Evolutionary conservation across 768 basidiomycete species (phyloP), one percentile per base, ranked within the genome.

Genomic region (Pisolithus albus): DNA sequence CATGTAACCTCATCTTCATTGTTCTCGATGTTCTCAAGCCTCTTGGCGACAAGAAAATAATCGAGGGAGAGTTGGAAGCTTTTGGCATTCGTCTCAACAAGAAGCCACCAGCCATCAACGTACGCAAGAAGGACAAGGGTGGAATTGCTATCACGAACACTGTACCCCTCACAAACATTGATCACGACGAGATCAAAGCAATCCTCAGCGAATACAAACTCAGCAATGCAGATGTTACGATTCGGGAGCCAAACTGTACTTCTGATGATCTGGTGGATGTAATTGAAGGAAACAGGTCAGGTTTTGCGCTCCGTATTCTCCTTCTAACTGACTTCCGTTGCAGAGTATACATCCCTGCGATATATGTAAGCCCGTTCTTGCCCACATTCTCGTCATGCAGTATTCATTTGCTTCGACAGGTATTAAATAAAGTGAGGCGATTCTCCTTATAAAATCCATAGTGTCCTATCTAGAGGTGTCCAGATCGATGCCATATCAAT

Each of bases 1-100:
- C 96, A 38, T 98, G 96, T 68, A 92, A 97, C 68, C 83, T 98
- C 34, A 97, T 99, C 54, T 98, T 98, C 70, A 98, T 99, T 67
- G 89, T 98, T 26, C 81, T 99, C 46, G 96, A 99, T 62, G 96
- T 99, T 24, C 80, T 96, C 34, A 99, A 98, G 72, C 96, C 96
- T n/a, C 81, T 98, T 16, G 89, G 87, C 23, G 95, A 98, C 74
- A 92, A 96, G 63, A 86, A 79, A 52, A 72, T 96, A 61, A 91
- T 99, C 52, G 92, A 97, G 70, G 62, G 75, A 32, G 96, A 99
- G 67, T 72, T 99, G 21, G 21, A 23, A 23, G 21, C 21, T 2
- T 23, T 23, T 23, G 96, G 95, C 9, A 96, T 97, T 59, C 80
- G 94, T 46, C 74, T 97, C 53, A 99, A 99, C 75, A 98, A 98